A percentile compares a stretch with the other conserved stretches of the same genome.
These are phyloP conservation scores for Pyricularia sp. DNA, from an alignment of 2,329 filamentous ascomycete species.

Conservation along the genomic window DNA sequence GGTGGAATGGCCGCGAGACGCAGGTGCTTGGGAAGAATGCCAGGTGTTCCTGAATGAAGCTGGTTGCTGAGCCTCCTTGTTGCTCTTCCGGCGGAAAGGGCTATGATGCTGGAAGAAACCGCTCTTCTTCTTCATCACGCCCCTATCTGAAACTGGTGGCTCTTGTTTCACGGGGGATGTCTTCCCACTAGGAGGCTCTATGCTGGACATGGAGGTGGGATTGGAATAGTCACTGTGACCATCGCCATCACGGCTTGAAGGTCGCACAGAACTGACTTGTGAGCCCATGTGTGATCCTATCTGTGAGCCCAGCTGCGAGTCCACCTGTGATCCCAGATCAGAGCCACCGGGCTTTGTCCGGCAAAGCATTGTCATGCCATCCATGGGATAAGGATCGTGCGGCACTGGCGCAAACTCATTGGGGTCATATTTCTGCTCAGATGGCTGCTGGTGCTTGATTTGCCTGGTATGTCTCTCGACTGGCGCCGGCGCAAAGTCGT, in stretches of 20 bases:
- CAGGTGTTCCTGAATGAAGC: constrained; percentile 48
- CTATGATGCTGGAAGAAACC: constrained; percentile 91
- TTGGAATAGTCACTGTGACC: constrained; percentile 88
- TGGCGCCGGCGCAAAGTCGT: neutral
- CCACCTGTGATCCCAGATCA: constrained; percentile 20
- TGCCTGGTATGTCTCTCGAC: constrained; percentile 11
- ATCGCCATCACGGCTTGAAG: constrained; percentile 80
- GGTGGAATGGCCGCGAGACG: constrained; percentile 12
- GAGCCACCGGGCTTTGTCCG: constrained; percentile 39
- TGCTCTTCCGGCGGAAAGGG: constrained; percentile 88
- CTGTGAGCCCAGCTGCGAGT: constrained; percentile 40
- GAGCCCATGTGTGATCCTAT: constrained; percentile 28
- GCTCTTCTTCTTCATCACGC: constrained; percentile 61
- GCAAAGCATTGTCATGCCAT: constrained; percentile 97
- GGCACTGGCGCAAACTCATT: constrained; percentile 63
- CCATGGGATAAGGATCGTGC: constrained; percentile 87
- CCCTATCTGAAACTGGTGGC: constrained; percentile 49
- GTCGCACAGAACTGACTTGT: constrained; percentile 55
- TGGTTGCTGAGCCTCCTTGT: constrained; percentile 49
- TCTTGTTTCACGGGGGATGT: constrained; percentile 64
- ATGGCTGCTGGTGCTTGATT: constrained; percentile 9
- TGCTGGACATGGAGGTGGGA: constrained; percentile 79
- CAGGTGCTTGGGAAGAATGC: constrained; percentile 30
- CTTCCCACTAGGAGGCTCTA: constrained; percentile 67
- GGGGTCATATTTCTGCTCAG: constrained; percentile 32